Evolutionary conservation across 495 filamentous ascomycete genomes (phyloP), one percentile per base, ranked within the genome.

Genomic region (Aspergillus affinis): DNA sequence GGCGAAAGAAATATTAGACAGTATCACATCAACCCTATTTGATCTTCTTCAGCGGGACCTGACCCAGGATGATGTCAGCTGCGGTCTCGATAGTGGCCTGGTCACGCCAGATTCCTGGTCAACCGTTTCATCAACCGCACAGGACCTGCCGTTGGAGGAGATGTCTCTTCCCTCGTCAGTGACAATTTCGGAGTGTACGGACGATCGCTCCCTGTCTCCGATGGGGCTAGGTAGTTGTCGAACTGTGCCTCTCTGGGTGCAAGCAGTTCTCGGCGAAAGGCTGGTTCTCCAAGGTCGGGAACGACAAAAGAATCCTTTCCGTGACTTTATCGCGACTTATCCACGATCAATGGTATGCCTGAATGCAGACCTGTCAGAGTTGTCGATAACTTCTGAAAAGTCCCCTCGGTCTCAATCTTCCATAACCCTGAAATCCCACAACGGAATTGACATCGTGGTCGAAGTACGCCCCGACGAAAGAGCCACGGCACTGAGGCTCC

Each of bases 401-500:
- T 4, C 21, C 17, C 41, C n/a, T 6, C 12, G 44, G 20, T 23
- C 7, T 12, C 26, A 18, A 1, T 63, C 60, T 6, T 51, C 18
- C 0, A 30, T 65, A 6, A 59, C 18, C 12, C 48, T 60, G n/a
- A 41, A 27, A 20, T 63, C 56, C 36, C 51, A 32, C 3, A 57
- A 65, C 51, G 62, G 60, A 4, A 29, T 51, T 19, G 55, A 63
- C 27, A 54, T 68, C 5, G 13, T 27, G 0, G 32, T 61, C 17
- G 60, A 63, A 29, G 18, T 64, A 5, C 21, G 54, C 15, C 54
- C 62, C 12, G 19, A 55, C 0, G 20, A 61, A 21, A 20, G n/a
- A 13, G 51, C 29, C 12, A 30, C 49, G 1, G 50, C 60, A 7
- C 76, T 96, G 30, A 84, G 85, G 8, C 77, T 96, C 10, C 78